Evolutionary conservation across 768 basidiomycete species (phyloP).

Genomic region (Cyclocybe aegerita): DNA sequence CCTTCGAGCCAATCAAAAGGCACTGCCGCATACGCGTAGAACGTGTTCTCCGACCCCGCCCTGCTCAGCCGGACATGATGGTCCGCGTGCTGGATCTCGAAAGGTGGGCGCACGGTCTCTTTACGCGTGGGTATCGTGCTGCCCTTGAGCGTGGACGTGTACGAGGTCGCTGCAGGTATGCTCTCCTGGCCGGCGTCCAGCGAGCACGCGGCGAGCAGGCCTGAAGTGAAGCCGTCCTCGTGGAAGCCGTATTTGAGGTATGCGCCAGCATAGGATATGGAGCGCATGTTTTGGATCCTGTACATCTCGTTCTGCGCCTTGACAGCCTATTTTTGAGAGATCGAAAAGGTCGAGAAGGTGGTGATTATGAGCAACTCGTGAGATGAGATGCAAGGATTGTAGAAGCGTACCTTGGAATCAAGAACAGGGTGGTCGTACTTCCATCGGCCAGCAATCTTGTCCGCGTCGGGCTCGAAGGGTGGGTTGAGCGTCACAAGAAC

Average conservation of each 20-base stretch:
- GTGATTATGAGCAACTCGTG: neutral
- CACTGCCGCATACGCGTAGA: conserved; percentile 21
- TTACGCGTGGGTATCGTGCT: conserved; percentile 21
- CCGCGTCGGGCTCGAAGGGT: conserved; percentile 53
- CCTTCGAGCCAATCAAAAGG: conserved; percentile 41
- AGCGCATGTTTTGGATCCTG: conserved; percentile 60
- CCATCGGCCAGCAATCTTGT: conserved; percentile 49
- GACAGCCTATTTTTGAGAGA: conserved; percentile 41
- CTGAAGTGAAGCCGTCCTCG: conserved; percentile 70
- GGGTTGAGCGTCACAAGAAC: conserved; percentile 76
- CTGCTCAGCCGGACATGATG: conserved; percentile 24
- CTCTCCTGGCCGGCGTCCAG: conserved; percentile 20
- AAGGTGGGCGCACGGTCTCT: conserved; percentile 34
- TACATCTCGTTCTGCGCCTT: conserved; percentile 51
- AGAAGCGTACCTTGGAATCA: conserved; percentile 40
- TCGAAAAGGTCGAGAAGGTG: neutral
- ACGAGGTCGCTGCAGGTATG: conserved; percentile 12
- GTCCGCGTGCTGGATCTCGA: conserved; percentile 41
- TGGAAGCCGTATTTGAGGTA: conserved; percentile 82
- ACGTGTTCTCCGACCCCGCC: conserved; percentile 12
- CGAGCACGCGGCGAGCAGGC: conserved; percentile 37
- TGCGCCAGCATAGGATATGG: conserved; percentile 67
- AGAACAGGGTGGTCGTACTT: conserved; percentile 72
- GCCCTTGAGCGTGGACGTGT: conserved; percentile 7
- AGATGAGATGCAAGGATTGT: neutral